Evolutionary conservation across 805 yeast genomes (phyloP).

Genomic region (Pichia deserticola): DNA sequence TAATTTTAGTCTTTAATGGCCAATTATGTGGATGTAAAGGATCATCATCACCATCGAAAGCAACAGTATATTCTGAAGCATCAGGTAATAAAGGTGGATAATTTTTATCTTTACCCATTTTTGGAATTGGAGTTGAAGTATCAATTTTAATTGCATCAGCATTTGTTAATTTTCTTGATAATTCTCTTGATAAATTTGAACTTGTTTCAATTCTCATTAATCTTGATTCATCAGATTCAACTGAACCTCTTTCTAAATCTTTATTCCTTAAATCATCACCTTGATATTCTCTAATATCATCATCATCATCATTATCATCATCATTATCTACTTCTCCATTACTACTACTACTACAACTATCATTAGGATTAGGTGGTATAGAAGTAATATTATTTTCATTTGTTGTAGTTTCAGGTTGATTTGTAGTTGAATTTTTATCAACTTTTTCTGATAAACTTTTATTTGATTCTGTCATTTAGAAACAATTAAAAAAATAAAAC

Average conservation of each 20-base stretch:
- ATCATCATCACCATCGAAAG: conserved; percentile 72
- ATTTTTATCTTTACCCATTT: conserved; percentile 62
- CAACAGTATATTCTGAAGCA: conserved; percentile 51
- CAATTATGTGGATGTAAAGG: conserved; percentile 79
- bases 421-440: too few relatives aligned
- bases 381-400: too few relatives aligned
- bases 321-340: not conserved
- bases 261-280: not conserved
- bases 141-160: conserved; percentile 28
- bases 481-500: too few relatives aligned
- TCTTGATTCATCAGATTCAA: conserved; percentile 2
- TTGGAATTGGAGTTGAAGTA: conserved; percentile 35
- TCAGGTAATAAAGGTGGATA: conserved; percentile 58
- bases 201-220: conserved; percentile 15
- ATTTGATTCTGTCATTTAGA: too few relatives aligned
- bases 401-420: too few relatives aligned
- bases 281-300: too few relatives aligned
- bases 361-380: too few relatives aligned
- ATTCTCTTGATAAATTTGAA: conserved; percentile 14
- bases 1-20: conserved; percentile 42
- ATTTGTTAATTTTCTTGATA: conserved; percentile 39
- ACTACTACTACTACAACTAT: too few relatives aligned
- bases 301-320: not conserved
- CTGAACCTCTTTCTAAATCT: conserved; percentile 3
- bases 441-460: too few relatives aligned